Conservation (phyloP, 140 eudicot species). For the Anethum foeniculum region DNA sequence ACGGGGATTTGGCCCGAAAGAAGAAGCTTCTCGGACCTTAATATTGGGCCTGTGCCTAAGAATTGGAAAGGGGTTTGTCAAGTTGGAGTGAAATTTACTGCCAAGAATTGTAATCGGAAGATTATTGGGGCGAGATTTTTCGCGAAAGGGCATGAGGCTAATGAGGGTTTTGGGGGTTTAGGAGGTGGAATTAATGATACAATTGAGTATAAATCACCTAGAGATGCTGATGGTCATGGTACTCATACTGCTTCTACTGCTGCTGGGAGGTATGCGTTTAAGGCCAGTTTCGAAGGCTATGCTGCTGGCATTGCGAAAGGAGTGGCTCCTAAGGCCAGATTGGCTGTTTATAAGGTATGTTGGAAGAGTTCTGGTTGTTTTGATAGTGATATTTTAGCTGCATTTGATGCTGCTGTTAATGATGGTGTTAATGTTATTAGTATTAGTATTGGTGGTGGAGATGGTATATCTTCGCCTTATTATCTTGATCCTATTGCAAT, state of each 20-base stretch:
- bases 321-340: constrained; percentile 61
- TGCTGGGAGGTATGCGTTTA: constrained; percentile 57
- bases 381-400: constrained; percentile 57
- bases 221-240: constrained; percentile 73
- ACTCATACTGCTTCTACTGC: constrained; percentile 73
- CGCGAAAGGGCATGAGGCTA: constrained; percentile 81
- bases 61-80: constrained; percentile 72
- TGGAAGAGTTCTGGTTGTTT: constrained; percentile 60
- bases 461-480: constrained; percentile 61
- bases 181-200: constrained; percentile 68
- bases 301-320: constrained; percentile 69
- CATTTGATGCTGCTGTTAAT: constrained; percentile 54
- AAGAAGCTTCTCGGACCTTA: constrained; percentile 74
- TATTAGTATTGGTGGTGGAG: constrained; percentile 67
- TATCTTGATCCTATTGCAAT: constrained; percentile 71
- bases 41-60: constrained; percentile 70
- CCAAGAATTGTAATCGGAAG: constrained; percentile 37
- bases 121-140: constrained; percentile 78
- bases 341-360: constrained; percentile 64
- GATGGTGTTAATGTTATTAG: constrained; percentile 66
- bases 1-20: constrained; percentile 95
- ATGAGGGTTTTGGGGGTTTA: constrained; percentile 42
- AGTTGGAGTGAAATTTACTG: constrained; percentile 30
- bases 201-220: constrained; percentile 51
- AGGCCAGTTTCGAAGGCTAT: constrained; percentile 53